A percentile compares a stretch with the other conserved stretches of the same genome.
These are phyloP conservation scores for Nigrospora osmanthi DNA, from an alignment of 2,329 filamentous ascomycete species.

Conservation along the genomic window DNA sequence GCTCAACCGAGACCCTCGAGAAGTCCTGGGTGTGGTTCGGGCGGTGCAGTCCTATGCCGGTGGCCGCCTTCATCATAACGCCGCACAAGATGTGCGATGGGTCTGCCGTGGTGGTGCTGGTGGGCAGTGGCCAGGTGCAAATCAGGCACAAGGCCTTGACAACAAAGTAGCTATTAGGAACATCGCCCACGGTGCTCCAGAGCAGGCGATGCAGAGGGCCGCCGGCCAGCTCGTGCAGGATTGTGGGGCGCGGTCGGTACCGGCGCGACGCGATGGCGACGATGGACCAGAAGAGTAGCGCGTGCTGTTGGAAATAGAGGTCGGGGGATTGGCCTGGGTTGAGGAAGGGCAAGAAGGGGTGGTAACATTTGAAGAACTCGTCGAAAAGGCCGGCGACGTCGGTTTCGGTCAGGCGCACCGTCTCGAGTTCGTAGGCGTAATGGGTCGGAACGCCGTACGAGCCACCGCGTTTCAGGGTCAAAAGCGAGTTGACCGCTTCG, in stretches of 20 bases:
- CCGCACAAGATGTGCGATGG: conserved; percentile 76
- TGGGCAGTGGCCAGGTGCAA: conserved; percentile 76
- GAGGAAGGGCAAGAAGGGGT: conserved; percentile 71
- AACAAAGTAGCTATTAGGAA: conserved; percentile 71
- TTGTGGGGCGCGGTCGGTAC: conserved; percentile 52
- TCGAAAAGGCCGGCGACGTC: conserved; percentile 58
- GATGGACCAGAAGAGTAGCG: conserved; percentile 80
- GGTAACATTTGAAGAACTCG: conserved; percentile 69
- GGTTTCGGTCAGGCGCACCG: conserved; percentile 56
- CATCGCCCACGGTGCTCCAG: conserved; percentile 70
- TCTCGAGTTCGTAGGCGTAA: conserved; percentile 54
- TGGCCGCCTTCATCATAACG: conserved; percentile 81
- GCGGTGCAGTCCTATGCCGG: conserved; percentile 73
- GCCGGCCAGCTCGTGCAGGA: conserved; percentile 59
- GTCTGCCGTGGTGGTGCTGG: conserved; percentile 72
- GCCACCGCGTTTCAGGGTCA: conserved; percentile 59
- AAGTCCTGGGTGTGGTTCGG: conserved; percentile 81
- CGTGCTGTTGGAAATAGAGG: conserved; percentile 68
- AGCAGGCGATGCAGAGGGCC: conserved; percentile 62
- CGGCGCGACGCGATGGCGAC: conserved; percentile 68
- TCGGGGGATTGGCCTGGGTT: conserved; percentile 60
- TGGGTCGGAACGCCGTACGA: conserved; percentile 50
- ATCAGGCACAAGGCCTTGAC: conserved; percentile 75
- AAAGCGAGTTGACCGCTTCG: conserved; percentile 58
- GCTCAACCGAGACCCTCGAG: conserved; percentile 63